Evolutionary conservation across 345 rosid species (phyloP).

Genomic region (Hibiscus mutabilis): DNA sequence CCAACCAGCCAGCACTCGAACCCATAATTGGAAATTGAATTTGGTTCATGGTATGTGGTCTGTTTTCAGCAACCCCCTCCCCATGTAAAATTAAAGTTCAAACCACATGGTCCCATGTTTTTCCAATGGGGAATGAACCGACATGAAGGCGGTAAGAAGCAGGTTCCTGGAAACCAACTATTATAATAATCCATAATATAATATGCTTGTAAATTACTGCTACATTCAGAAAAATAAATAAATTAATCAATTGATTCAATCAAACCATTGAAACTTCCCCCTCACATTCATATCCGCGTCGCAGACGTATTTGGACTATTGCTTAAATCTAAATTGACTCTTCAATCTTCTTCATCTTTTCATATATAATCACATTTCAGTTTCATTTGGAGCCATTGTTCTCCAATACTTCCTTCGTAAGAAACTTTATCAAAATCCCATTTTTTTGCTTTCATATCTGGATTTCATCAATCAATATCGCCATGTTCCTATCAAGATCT

Average conservation of each 20-base stretch:
- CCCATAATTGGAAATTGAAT: not conserved
- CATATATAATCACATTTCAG: not conserved
- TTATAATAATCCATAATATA: not conserved
- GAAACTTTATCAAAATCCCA: not conserved
- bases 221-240: too few species aligned
- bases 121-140: not conserved
- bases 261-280: not conserved
- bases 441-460: not conserved
- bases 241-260: not conserved
- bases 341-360: not conserved
- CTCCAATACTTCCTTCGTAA: not conserved
- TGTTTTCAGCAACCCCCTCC: not conserved
- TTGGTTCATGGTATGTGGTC: not conserved
- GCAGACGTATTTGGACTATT: not conserved
- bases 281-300: slow-evolving; percentile 9
- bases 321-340: not conserved
- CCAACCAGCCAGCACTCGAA: too few species aligned
- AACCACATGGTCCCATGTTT: slow-evolving; percentile 6
- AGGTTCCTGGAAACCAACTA: slow-evolving; percentile 7
- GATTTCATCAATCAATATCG: not conserved
- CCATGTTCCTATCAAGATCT: not conserved
- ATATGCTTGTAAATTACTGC: too few species aligned
- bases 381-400: not conserved
- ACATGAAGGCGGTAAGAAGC: not conserved
- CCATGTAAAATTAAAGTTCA: not conserved